phyloP scores from a whole-genome alignment of 768 basidiomycete species.

The Auriscalpium microsporum region DNA sequence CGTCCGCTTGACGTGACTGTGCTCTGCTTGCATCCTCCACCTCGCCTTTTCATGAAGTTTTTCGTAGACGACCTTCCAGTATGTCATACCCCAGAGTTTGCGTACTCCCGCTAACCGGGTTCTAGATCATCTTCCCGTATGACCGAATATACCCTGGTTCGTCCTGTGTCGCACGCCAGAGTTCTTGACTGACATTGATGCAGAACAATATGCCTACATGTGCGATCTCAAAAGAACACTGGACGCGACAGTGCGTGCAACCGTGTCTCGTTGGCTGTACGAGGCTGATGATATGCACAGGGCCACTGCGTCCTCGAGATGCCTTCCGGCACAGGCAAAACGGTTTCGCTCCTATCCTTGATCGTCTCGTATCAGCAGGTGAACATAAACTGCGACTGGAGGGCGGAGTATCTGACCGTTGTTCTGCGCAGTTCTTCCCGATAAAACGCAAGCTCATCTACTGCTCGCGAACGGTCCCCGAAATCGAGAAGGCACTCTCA shows the following conservation, averaged over 20 bases:
- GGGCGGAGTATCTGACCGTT: not conserved
- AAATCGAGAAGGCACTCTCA: constrained; percentile 96
- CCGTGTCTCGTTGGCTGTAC: not conserved
- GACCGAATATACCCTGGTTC: constrained; percentile 92
- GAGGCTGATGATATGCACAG: constrained; percentile 31
- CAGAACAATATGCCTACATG: constrained; percentile 99
- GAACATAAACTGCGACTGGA: not conserved
- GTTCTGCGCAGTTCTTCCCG: constrained; percentile 66
- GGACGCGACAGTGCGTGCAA: constrained; percentile 70
- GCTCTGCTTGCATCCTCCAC: not conserved
- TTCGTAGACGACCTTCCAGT: constrained; percentile 38
- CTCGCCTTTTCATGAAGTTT: constrained; percentile 23
- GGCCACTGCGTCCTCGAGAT: constrained; percentile 99
- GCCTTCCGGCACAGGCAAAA: constrained; percentile 99
- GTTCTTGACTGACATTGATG: constrained; percentile 1
- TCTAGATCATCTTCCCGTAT: constrained; percentile 83
- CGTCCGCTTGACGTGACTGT: not conserved
- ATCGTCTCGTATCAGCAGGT: constrained; percentile 99
- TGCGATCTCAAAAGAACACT: constrained; percentile 95
- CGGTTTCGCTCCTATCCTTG: constrained; percentile 87
- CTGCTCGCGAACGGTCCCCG: constrained; percentile 97
- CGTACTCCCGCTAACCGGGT: not conserved
- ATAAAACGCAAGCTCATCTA: constrained; percentile 92
- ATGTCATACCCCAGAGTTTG: constrained; percentile 6
- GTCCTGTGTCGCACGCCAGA: constrained; percentile 13